Base-by-base conservation (phyloP, 2,329 filamentous ascomycete species). In the Neofusicoccum sp. region DNA sequence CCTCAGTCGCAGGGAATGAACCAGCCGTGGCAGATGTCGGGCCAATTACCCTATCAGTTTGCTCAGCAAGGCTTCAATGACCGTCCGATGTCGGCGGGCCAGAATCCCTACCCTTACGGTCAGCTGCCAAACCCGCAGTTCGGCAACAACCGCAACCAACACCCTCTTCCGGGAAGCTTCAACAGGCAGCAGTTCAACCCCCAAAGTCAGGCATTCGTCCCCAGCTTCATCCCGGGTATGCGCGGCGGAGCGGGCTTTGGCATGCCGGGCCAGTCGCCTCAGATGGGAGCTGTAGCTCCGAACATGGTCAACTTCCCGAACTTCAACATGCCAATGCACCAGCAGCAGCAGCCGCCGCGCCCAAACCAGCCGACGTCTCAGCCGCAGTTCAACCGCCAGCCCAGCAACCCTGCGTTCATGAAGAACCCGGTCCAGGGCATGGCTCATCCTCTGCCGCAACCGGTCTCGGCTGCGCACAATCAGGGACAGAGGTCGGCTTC, bases 171-270 rank as follows among this genome's bases (percentile, higher is more conserved):
- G 12, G 92, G 92, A 39, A 95, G 89, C 77, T 96, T 87, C 73
- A 92, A 90, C 72, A 85, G 93, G 64, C 91, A 92, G 70, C 87
- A 90, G 11, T 97, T 98, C 80, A 97, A 97, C 73, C 94, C 93
- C 0, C 93, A 96, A 78, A 97, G 91, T 14, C 91, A 96, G 72
- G 91, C 93, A 0, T 97, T 98, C 76, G 86, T 97, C 29, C 94
- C 94, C 1, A 83, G 82, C 58, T 69, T 71, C 81, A 71, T 71
- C 44, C 9, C 54, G 6, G 69, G 69, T 64, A 70, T 72, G 5
- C 61, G 61, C 22, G 61, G 61, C 14, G 54, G 52, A 28, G n/a
- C 52, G 11, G 29, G 22, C 28, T 76, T 72, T 47, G 68, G 67
- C n/a, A 73, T 73, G 70, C 71, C 71, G 45, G 66, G 70, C 8